Conservation (phyloP, 495 filamentous ascomycete species). For the Pyronema omphalodes region DNA sequence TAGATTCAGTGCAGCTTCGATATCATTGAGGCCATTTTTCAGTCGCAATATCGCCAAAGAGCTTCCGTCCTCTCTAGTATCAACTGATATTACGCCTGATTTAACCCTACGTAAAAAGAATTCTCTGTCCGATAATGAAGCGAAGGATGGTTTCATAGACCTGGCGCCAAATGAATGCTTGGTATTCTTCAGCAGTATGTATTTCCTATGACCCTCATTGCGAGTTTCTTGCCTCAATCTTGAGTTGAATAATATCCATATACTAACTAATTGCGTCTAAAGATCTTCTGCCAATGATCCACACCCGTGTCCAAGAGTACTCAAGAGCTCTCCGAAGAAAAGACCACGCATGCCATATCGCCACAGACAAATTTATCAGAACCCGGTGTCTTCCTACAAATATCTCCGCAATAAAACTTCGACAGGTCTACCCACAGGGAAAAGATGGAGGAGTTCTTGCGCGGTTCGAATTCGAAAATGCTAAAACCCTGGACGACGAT, state of each 20-base stretch:
- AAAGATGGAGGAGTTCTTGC: conserved; percentile 89
- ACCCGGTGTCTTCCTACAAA: not conserved
- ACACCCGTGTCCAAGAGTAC: not conserved
- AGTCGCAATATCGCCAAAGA: no score
- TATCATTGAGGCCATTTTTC: no score
- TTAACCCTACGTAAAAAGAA: no score
- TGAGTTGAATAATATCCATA: not conserved
- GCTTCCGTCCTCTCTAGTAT: no score
- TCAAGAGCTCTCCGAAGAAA: not conserved
- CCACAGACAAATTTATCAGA: not conserved
- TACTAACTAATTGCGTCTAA: conserved; percentile 1
- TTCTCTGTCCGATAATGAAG: no score
- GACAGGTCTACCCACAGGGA: conserved; percentile 47
- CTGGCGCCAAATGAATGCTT: conserved; percentile 54
- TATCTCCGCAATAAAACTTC: not conserved
- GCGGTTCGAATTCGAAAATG: conserved; percentile 42
- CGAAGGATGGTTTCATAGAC: conserved; percentile 55
- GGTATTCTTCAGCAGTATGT: conserved; percentile 73
- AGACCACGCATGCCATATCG: not conserved
- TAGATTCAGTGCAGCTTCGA: no score
- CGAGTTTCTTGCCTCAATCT: not conserved
- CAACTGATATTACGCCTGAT: no score
- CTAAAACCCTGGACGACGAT: conserved; percentile 36
- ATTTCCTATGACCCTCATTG: not conserved
- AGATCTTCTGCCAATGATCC: conserved; percentile 38